Evolutionary conservation across 2,329 filamentous ascomycete genomes (phyloP), one percentile per base, ranked within the genome.

Genomic region (Pseudogymnoascus sp.): DNA sequence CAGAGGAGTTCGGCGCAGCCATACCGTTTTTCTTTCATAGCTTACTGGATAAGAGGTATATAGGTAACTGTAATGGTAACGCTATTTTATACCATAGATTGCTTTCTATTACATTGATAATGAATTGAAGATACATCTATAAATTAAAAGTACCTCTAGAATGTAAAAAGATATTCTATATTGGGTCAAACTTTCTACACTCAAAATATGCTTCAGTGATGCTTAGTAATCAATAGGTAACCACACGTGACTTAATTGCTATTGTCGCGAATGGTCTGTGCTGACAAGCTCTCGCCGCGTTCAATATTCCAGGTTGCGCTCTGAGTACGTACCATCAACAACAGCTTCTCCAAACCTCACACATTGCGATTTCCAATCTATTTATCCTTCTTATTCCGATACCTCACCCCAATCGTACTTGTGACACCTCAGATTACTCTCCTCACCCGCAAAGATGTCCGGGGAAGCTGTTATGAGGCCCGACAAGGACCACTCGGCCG

Each of bases 401-500:
- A 60, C 11, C n/a, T 60, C 34, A 38, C 37, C 18, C 23, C 37
- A 60, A 23, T 60, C 12, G 12, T 38, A 60, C 59, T 12, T 46
- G 34, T 37, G 21, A 31, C 18, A 59, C 38, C 38, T 37, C 34
- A 62, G 34, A n/a, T 46, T 56, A 53, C 61, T 62, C 31, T 62
- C n/a, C 16, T 23, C 61, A 38, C 25, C 49, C 18, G 61, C 62
- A 63, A 71, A 59, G 25, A 74, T 74, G 74, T 74, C 74, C 11
- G 71, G 71, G 46, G 73, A 68, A 67, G 65, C 66, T 62, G 68
- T 76, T 56, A 66, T 72, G 61, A 77, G 76, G 68, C 91, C 93
- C 74, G 95, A 99, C 83, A 97, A 96, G 88, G 95, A 99, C 87
- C 97, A 90, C 85, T 89, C 90, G 74, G 96, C 96, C 80, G 93